Conservation (phyloP, 2,329 filamentous ascomycete species). For the Alternaria triticimaculans region DNA sequence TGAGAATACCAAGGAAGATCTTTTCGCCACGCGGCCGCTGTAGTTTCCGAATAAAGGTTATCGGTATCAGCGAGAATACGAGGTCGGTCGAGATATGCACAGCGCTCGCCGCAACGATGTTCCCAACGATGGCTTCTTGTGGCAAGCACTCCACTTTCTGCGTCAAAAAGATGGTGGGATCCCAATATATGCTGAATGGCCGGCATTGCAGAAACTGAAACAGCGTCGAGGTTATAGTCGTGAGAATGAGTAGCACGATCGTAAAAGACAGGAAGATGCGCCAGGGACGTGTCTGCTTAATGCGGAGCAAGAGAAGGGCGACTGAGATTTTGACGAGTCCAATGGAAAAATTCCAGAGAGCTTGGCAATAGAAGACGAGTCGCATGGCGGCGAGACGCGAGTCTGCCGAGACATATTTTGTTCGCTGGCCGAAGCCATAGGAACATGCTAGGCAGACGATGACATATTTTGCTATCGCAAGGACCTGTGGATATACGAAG, state of each 20-base stretch:
- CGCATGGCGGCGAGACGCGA: slow-evolving; percentile 20
- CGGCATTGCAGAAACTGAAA: slow-evolving; percentile 38
- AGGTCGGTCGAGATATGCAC: slow-evolving; percentile 28
- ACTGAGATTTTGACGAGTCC: slow-evolving; percentile 34
- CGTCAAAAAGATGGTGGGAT: slow-evolving; percentile 19
- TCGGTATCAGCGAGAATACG: slow-evolving; percentile 28
- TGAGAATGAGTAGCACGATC: slow-evolving; percentile 25
- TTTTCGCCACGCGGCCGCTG: slow-evolving; percentile 30
- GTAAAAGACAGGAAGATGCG: slow-evolving; percentile 23
- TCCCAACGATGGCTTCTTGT: slow-evolving; percentile 25
- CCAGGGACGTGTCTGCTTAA: slow-evolving; percentile 28
- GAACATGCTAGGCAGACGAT: slow-evolving; percentile 24
- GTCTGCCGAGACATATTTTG: slow-evolving; percentile 25
- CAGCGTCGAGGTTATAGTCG: slow-evolving; percentile 23
- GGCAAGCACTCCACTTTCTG: slow-evolving; percentile 22
- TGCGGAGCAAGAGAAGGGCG: slow-evolving; percentile 30
- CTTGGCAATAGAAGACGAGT: slow-evolving; percentile 34
- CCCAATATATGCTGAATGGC: slow-evolving; percentile 35
- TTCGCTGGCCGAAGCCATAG: slow-evolving; percentile 32
- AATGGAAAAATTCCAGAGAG: slow-evolving; percentile 38
- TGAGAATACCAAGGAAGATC: slow-evolving; percentile 29
- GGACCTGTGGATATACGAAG: slow-evolving; percentile 13
- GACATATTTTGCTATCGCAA: slow-evolving; percentile 26
- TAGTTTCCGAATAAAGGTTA: slow-evolving; percentile 30
- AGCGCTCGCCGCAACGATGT: slow-evolving; percentile 27